Evolutionary conservation across 768 basidiomycete species (phyloP), one percentile per base, ranked within the genome.

Genomic region (Lentinula lateritia): DNA sequence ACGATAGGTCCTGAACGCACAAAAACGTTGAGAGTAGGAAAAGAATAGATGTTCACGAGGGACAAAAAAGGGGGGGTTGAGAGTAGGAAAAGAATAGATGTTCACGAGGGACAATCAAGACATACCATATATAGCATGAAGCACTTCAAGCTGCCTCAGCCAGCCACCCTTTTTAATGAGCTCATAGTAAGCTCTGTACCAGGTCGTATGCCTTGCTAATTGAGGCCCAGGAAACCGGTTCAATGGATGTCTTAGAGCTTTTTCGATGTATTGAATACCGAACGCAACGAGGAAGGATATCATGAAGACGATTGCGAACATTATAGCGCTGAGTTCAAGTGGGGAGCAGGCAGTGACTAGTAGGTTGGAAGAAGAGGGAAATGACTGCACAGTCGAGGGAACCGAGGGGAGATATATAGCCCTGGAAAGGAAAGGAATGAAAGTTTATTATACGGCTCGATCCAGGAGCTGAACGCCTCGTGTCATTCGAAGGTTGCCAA

Each of bases 81-180:
- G 20, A 15, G 5, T 20, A 13, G 23, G 13, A 13, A 20, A 12
- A n/a, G 7, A 35, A 23, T 10, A 20, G 16, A 28, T 32, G 4
- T 6, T 41, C n/a, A 4, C 1, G 18, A 23, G 3, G 23, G 23
- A 1, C 23, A 48, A 3, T 15, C 23, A 16, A 43, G 15, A 9
- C 54, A 6, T 50, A 71, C 70, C 70, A 36, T 68, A 68, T 13
- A 34, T n/a, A 12, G 57, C 62, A 41, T 71, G 70, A 5, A 69
- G 61, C 6, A 62, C 39, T 1, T 64, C 54, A 1, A 70, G 58
- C 10, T 68, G 32, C 13, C 66, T 64, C 18, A 59, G 6, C 54
- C 50, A 46, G 5, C 28, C 34, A 15, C 61, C 61, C 34, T 62
- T 46, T 36, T 50, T 38, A 2, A 52, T 43, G 3, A 61, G 7